These are phyloP conservation scores for Ceratocystis destructans DNA, from an alignment of 2,329 filamentous ascomycete genomes.

Conservation along the genomic window DNA sequence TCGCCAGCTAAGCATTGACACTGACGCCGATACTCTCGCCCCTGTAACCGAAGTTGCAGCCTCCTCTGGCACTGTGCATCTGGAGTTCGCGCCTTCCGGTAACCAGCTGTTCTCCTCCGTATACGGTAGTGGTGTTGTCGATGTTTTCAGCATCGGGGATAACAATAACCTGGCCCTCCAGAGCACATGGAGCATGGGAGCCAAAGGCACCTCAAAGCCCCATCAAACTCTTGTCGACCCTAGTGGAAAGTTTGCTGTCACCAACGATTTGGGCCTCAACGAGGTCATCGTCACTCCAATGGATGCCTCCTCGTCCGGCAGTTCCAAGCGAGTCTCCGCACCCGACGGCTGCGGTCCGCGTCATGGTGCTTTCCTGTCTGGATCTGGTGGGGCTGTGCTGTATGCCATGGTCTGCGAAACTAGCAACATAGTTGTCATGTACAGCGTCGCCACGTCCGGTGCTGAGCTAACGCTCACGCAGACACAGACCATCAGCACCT, in stretches of 20 bases:
- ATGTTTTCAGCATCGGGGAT: constrained; percentile 26
- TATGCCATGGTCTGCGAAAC: constrained; percentile 21
- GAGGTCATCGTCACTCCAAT: constrained; percentile 34
- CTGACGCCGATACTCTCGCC: constrained; percentile 22
- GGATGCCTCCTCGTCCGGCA: constrained; percentile 29
- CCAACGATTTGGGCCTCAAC: constrained; percentile 38
- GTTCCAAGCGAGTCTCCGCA: constrained; percentile 26
- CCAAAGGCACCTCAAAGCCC: constrained; percentile 29
- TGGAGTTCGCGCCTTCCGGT: constrained; percentile 19
- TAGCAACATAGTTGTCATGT: constrained; percentile 19
- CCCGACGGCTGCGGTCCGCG: constrained; percentile 35
- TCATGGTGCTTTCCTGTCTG: constrained; percentile 27
- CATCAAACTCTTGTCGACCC: constrained; percentile 38
- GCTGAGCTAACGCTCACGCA: neutral
- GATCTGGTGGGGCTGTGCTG: constrained; percentile 4
- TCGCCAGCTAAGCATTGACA: constrained; percentile 30
- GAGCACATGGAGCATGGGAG: constrained; percentile 21
- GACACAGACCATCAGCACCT: constrained; percentile 7
- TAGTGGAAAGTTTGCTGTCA: constrained; percentile 35
- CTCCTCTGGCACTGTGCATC: constrained; percentile 26
- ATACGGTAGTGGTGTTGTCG: constrained; percentile 22
- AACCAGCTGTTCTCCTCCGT: constrained; percentile 12
- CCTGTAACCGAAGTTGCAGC: constrained; percentile 27
- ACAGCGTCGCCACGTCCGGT: constrained; percentile 25
- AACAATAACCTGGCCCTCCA: constrained; percentile 17